Evolutionary conservation across 768 basidiomycete species (phyloP), one percentile per base, ranked within the genome.

Genomic region (Suillus subalutaceus): DNA sequence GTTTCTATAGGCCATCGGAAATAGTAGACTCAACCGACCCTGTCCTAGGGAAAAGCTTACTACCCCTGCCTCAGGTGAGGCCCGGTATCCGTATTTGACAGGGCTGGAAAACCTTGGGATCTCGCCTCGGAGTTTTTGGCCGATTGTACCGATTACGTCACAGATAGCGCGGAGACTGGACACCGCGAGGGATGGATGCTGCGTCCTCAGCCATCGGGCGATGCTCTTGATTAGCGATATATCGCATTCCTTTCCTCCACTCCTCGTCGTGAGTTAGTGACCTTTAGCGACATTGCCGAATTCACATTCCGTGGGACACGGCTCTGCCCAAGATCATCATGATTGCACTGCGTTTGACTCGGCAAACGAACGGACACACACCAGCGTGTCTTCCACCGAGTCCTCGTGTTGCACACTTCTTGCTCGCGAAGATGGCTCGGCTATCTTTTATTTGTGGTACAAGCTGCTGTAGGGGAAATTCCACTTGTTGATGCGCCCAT

Each of bases 11-110:
- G 44, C 76, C 81, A 12, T 70, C 75, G 26, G 80, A 81, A 65
- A 75, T 74, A 16, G 73, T 83, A 76, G 83, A 68, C 72, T 85
- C 63, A 79, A 77, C 66, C 80, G 82, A 38, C 83, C 83, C 16
- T 77, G 82, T 55, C 83, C 83, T 3, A 79, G 75, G 50, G 80
- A 79, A 46, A 77, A 83, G 32, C 79, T n/a, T n/a, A n/a, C 79
- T 16, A 79, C 76, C 43, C 80, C 74, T 40, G 75, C 74, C 37
- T 72, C 75, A 2, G 15, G 66, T 59, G 55, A 71, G 66, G 50
- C 71, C 32, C 32, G 32, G 74, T 12, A 64, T 76, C 35, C 72
- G 74, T 59, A 72, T 63, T 44, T 78, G 62, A 66, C 26, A 46
- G 37, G 30, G 32, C 35, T n/a, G 41, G n/a, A 61, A 65, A 71